Evolutionary conservation across 441 rosid genomes (phyloP).

Genomic region (Kokia cookei): DNA sequence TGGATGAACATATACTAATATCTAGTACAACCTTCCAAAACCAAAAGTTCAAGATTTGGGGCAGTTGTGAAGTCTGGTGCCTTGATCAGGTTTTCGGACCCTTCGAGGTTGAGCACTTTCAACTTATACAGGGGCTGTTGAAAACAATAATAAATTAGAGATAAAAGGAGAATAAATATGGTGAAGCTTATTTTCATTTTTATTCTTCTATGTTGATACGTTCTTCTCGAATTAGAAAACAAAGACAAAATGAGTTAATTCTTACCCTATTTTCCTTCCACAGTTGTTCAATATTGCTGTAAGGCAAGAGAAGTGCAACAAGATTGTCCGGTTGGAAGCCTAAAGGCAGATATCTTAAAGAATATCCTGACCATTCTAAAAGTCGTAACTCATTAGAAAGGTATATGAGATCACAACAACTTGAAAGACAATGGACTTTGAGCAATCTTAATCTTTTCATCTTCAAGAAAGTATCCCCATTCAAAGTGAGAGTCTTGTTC

Average conservation of each 20-base stretch:
- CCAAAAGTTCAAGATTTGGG: constrained; percentile 10
- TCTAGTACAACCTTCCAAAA: constrained; percentile 6
- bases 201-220: not conserved
- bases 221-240: not conserved
- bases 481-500: not conserved
- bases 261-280: constrained; percentile 13
- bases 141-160: not conserved
- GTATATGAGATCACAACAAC: not conserved
- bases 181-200: too few species aligned
- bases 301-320: constrained; percentile 2
- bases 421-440: not conserved
- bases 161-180: too few species aligned
- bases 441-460: not conserved
- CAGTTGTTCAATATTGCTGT: not conserved
- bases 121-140: not conserved
- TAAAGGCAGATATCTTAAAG: constrained; percentile 24
- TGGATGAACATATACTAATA: constrained; percentile 16
- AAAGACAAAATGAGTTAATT: not conserved
- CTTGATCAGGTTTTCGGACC: not conserved
- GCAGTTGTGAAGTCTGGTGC: constrained; percentile 16
- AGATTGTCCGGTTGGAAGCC: constrained; percentile 18
- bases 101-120: not conserved
- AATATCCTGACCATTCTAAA: constrained; percentile 32
- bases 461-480: not conserved
- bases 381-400: constrained; percentile 18